Percentiles rank a stretch among this genome's conserved stretches.
These are phyloP conservation scores for Phytophthora sp. DNA, from an alignment of 352 stramenopile species.

Conservation along the genomic window DNA sequence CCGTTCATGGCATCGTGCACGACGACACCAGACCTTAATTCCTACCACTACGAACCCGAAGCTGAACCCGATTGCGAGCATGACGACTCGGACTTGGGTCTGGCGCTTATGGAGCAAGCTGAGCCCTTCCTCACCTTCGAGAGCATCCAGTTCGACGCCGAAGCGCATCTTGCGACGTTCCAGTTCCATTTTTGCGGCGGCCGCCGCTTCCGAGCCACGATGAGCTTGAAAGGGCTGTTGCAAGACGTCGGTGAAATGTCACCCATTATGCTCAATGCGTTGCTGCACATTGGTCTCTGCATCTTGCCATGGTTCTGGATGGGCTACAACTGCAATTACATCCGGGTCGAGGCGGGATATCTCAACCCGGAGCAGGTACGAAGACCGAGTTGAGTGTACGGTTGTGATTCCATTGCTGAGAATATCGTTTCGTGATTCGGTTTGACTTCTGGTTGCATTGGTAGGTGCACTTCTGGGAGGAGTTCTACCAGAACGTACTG, in stretches of 20 bases:
- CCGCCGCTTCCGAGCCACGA: conserved; percentile 39
- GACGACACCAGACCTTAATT: conserved; percentile 5
- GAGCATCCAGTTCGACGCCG: conserved; percentile 30
- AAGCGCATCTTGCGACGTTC: conserved; percentile 28
- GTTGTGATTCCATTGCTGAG: not conserved
- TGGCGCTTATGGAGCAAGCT: conserved; percentile 40
- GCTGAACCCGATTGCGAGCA: conserved; percentile 28
- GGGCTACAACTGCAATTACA: conserved; percentile 47
- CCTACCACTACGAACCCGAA: conserved; percentile 25
- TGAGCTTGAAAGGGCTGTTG: conserved; percentile 28
- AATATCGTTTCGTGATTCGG: not conserved
- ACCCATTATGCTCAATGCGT: conserved; percentile 28
- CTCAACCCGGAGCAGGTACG: conserved; percentile 37
- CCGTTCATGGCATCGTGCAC: conserved; percentile 22
- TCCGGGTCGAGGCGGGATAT: conserved; percentile 44
- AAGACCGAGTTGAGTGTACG: not conserved
- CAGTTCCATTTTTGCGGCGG: conserved; percentile 49
- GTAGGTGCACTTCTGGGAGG: conserved; percentile 45
- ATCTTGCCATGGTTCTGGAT: conserved; percentile 53
- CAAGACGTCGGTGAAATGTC: conserved; percentile 10
- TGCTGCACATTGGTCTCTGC: conserved; percentile 46
- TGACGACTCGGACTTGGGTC: conserved; percentile 27
- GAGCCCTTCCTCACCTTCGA: conserved; percentile 47
- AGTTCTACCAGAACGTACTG: conserved; percentile 51
- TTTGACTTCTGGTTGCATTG: not conserved